These are phyloP conservation scores for Cairneyella variabilis DNA, from an alignment of 495 filamentous ascomycete species.

Conservation along the genomic window DNA sequence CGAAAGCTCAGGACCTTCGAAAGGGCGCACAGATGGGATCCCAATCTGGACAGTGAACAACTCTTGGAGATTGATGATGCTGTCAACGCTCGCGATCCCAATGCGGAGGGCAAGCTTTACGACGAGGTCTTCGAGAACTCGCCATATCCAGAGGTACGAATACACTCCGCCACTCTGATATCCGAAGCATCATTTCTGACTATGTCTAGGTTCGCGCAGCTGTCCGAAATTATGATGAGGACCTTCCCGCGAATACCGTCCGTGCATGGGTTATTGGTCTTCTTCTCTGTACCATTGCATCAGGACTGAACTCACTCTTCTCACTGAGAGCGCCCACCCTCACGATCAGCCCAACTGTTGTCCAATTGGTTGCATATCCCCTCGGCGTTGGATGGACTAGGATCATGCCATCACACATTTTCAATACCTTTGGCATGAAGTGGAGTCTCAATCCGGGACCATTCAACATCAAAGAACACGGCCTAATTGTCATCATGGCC, in stretches of 20 bases:
- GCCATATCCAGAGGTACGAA: slow-evolving; percentile 50
- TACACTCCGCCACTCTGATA: not conserved
- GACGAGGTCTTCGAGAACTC: slow-evolving; percentile 62
- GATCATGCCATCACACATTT: slow-evolving; percentile 47
- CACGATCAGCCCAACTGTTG: slow-evolving; percentile 56
- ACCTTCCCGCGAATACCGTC: slow-evolving; percentile 65
- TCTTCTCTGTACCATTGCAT: slow-evolving; percentile 60
- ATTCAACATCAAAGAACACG: slow-evolving; percentile 79
- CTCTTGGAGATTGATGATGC: slow-evolving; percentile 57
- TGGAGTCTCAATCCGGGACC: slow-evolving; percentile 64
- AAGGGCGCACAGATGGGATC: slow-evolving; percentile 38
- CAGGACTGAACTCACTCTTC: slow-evolving; percentile 66
- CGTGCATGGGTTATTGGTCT: slow-evolving; percentile 72
- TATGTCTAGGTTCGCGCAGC: slow-evolving; percentile 53
- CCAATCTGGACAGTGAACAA: slow-evolving; percentile 62
- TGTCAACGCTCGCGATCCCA: slow-evolving; percentile 49
- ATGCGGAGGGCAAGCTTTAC: slow-evolving; percentile 50
- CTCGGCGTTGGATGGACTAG: slow-evolving; percentile 50
- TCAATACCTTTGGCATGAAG: slow-evolving; percentile 48
- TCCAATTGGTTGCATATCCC: slow-evolving; percentile 67
- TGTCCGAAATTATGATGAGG: slow-evolving; percentile 61
- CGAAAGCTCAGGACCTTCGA: slow-evolving; percentile 4
- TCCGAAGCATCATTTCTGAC: not conserved
- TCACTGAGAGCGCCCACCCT: slow-evolving; percentile 57
- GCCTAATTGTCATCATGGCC: slow-evolving; percentile 71